Evolutionary conservation across 2,329 filamentous ascomycete genomes (phyloP), one percentile per base, ranked within the genome.

Genomic region (Xylaria sp.): DNA sequence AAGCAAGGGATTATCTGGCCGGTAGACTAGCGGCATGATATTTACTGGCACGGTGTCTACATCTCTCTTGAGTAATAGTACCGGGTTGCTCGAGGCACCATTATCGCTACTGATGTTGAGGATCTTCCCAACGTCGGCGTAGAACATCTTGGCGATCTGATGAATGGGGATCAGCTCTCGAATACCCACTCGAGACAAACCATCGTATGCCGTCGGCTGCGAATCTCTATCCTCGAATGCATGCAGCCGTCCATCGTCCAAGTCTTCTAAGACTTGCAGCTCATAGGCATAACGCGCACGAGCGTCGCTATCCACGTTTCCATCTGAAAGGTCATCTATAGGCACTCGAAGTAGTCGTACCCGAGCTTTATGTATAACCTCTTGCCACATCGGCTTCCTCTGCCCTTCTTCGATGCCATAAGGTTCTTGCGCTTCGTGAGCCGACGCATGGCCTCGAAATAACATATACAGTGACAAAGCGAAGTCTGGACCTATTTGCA

Each of bases 391-490:
- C 0, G 92, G 82, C 66, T 81, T 85, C 81, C 78, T 88, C 76
- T 78, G 90, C 73, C 67, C 88, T 69, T 69, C 85, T 77, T 75
- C 78, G 8, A 81, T 44, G 0, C 80, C 80, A 47, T 82, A 82
- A 0, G 76, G 75, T 35, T 74, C 72, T 1, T 74, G 86, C 76
- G 52, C 19, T 19, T 76, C 87, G 77, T 68, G 65, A 13, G 81
- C 78, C 8, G 80, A 79, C 3, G 88, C 80, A 75, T 98, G 93
- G 1, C 92, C 90, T 2, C 89, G 83, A 71, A 98, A 99, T 0
- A 98, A 84, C 93, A 98, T 97, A 76, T 98, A 99, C 68, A 98
- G 79, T 0, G 93, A 96, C 7, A 98, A 76, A 0, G 86, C 90
- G 71, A 97, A 98, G 0, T 88, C 86, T 0, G 94, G 93, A 0